Conservation (phyloP, 2,329 filamentous ascomycete genomes). For the Monilinia vaccinii-corymbosi region DNA sequence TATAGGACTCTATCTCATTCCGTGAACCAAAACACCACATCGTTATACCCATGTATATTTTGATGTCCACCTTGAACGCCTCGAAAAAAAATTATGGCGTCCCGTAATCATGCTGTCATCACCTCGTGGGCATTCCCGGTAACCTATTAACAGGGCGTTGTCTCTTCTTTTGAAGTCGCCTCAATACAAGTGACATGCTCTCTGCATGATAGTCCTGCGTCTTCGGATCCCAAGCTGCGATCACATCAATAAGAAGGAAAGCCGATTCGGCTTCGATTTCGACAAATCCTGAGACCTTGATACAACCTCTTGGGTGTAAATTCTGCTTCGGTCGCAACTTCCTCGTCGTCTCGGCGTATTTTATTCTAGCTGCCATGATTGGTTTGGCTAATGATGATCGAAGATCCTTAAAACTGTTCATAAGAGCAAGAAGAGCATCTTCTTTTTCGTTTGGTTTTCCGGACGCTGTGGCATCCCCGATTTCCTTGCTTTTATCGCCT, state of each 20-base stretch:
- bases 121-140: neutral
- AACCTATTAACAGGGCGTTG: conserved; percentile 23
- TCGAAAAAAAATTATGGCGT: neutral
- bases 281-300: conserved; percentile 45
- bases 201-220: conserved; percentile 32
- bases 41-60: neutral
- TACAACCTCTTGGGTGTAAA: conserved; percentile 41
- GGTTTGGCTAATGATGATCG: conserved; percentile 22
- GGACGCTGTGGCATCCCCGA: conserved; percentile 6
- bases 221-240: conserved; percentile 48
- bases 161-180: conserved; percentile 37
- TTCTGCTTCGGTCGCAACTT: conserved; percentile 39
- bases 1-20: neutral
- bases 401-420: conserved; percentile 4
- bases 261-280: conserved; percentile 41
- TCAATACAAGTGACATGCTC: conserved; percentile 33
- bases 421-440: neutral
- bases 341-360: conserved; percentile 24
- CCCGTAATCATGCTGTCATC: neutral
- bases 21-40: neutral
- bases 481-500: conserved; percentile 12
- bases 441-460: conserved; percentile 1
- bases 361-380: conserved; percentile 23
- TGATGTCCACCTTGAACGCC: neutral
- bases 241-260: conserved; percentile 42